A percentile compares a stretch with the other conserved stretches of the same genome.
These are phyloP conservation scores for Trichoderma orchidacearum DNA, from an alignment of 495 filamentous ascomycete species.

Conservation along the genomic window DNA sequence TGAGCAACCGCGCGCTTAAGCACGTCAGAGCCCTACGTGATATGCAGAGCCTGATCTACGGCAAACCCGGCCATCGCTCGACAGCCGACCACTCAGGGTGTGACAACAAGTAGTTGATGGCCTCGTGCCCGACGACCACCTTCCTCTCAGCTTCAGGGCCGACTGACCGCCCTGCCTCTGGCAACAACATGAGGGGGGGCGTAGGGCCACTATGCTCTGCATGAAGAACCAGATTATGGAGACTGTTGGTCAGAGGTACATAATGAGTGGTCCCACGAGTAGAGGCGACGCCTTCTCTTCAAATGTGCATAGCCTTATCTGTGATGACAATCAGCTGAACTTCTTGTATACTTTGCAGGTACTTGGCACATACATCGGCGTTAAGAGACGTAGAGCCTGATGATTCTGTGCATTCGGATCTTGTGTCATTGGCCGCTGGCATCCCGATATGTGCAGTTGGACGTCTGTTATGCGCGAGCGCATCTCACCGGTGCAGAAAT, in stretches of 20 bases:
- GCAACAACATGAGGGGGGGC: neutral
- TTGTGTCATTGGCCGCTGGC: neutral
- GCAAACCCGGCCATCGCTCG: neutral
- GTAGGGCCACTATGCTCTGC: neutral
- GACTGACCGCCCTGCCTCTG: neutral
- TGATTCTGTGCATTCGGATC: neutral
- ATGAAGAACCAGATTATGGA: neutral
- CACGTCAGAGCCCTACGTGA: neutral
- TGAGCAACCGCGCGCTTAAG: neutral
- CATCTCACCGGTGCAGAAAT: neutral
- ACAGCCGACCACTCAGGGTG: neutral
- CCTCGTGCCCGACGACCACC: neutral
- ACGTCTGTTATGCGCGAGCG: neutral
- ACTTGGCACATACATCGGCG: neutral
- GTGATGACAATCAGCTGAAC: neutral
- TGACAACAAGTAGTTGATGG: neutral
- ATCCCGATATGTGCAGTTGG: neutral
- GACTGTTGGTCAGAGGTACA: no score
- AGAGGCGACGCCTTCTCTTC: no score
- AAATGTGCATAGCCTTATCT: neutral
- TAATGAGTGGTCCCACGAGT: no score
- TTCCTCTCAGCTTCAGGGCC: neutral
- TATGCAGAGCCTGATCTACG: neutral
- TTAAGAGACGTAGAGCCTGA: neutral
- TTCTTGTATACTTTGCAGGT: neutral